These are phyloP conservation scores for Cyclaneusma minus DNA, from an alignment of 2,329 filamentous ascomycete species.

Conservation along the genomic window DNA sequence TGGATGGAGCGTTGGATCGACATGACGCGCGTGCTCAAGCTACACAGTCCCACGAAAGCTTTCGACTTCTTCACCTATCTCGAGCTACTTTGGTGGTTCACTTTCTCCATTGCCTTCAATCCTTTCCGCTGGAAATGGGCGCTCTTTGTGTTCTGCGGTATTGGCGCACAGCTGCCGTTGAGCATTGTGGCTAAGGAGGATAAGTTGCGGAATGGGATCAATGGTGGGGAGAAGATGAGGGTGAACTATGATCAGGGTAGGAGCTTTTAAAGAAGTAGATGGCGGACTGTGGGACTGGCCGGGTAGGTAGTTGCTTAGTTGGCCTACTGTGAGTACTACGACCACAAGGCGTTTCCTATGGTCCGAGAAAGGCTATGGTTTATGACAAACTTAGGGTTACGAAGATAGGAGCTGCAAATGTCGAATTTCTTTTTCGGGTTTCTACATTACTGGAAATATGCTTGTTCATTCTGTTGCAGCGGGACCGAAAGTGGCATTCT, in stretches of 20 bases:
- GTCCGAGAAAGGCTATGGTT: no score
- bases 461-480: no score
- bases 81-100: slow-evolving; percentile 74
- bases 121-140: slow-evolving; percentile 89
- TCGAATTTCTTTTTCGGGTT: no score
- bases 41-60: slow-evolving; percentile 51
- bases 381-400: no score
- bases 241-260: no score
- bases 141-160: slow-evolving; percentile 63
- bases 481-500: no score
- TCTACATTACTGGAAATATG: no score
- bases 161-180: slow-evolving; percentile 51
- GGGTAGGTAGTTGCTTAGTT: no score
- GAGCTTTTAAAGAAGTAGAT: background rate
- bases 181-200: slow-evolving; percentile 53
- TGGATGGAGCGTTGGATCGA: slow-evolving; percentile 83
- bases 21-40: slow-evolving; percentile 61
- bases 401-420: no score
- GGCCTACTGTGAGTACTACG: no score
- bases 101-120: slow-evolving; percentile 64
- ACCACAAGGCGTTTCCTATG: no score
- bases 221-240: slow-evolving; percentile 9
- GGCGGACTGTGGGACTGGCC: no score
- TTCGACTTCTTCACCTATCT: slow-evolving; percentile 87
- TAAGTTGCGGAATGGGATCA: slow-evolving; percentile 33